These are phyloP conservation scores for Hypoxylon fuscum DNA, from an alignment of 495 filamentous ascomycete species.

Conservation along the genomic window DNA sequence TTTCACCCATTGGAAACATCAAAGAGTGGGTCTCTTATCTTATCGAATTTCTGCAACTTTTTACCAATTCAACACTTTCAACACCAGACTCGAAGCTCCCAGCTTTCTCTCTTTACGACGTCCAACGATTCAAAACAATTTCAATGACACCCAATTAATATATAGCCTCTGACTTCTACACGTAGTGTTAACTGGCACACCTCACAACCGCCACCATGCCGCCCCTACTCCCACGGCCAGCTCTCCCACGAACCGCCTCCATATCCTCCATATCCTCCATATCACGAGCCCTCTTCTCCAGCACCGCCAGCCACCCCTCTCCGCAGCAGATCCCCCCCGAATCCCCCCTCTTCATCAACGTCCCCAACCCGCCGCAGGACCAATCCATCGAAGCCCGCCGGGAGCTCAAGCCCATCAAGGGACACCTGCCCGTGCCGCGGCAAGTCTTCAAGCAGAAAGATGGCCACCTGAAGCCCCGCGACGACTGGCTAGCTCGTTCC, in stretches of 20 bases:
- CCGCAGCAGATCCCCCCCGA: conserved; percentile 50
- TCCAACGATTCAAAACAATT: background rate
- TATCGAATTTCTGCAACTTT: no score
- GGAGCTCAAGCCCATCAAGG: conserved; percentile 46
- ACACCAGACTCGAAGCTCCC: no score
- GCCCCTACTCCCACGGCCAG: conserved; percentile 31
- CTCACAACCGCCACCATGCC: conserved; percentile 34
- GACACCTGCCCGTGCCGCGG: conserved; percentile 57
- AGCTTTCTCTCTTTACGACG: conserved; percentile 12
- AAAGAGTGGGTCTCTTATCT: no score
- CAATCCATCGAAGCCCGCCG: conserved; percentile 46
- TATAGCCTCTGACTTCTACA: background rate
- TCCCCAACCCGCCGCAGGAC: conserved; percentile 56
- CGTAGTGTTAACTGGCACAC: conserved; percentile 25
- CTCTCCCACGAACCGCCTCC: conserved; percentile 27
- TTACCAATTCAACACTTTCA: no score
- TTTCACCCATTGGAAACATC: no score
- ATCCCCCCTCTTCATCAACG: conserved; percentile 55
- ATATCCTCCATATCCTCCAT: conserved; percentile 17
- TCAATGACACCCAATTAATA: conserved; percentile 5
- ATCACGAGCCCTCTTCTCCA: conserved; percentile 26
- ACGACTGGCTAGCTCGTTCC: conserved; percentile 41
- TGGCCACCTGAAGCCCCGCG: conserved; percentile 43
- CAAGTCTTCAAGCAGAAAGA: conserved; percentile 51
- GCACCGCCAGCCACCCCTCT: conserved; percentile 2